Conservation (phyloP, 306 rosid species). For the barrel medic (Medicago truncatula) region DNA sequence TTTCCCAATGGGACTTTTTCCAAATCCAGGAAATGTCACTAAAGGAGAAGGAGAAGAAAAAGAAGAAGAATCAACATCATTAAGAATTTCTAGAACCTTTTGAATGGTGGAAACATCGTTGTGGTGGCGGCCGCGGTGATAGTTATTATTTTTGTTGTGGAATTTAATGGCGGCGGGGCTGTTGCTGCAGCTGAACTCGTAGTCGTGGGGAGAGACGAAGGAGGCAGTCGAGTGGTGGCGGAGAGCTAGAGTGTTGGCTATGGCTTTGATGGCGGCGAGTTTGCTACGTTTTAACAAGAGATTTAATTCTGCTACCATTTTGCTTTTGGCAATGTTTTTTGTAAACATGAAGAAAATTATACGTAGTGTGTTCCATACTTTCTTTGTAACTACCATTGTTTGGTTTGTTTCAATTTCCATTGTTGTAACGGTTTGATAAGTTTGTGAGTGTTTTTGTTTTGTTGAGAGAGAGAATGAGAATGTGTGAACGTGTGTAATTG, state of each 20-base stretch:
- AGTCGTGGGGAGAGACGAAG: conserved; percentile 68
- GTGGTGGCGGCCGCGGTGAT: conserved; percentile 38
- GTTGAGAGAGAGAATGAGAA: background rate
- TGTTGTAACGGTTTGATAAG: conserved; percentile 1
- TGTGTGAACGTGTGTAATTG: background rate
- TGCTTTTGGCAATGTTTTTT: conserved; percentile 75
- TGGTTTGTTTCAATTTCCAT: conserved; percentile 72
- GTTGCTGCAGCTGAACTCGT: conserved; percentile 95
- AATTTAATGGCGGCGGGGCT: conserved; percentile 64
- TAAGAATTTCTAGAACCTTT: conserved; percentile 67
- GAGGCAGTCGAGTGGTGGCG: conserved; percentile 57
- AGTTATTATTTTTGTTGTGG: conserved; percentile 30
- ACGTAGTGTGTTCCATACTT: conserved; percentile 66
- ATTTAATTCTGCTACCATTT: conserved; percentile 56
- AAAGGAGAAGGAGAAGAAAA: conserved; percentile 64
- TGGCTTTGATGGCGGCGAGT: conserved; percentile 72
- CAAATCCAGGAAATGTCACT: conserved; percentile 71
- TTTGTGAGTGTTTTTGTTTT: background rate
- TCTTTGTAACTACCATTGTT: conserved; percentile 60
- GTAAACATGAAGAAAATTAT: conserved; percentile 64
- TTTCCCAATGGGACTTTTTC: conserved; percentile 70
- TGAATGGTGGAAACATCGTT: conserved; percentile 67
- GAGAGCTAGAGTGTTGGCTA: conserved; percentile 53
- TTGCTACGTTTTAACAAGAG: conserved; percentile 71
- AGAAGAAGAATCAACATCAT: conserved; percentile 42